A percentile compares a stretch with the other conserved stretches of the same genome.
Conservation (phyloP, 2,329 filamentous ascomycete genomes). For the Botrytis tulipae region DNA sequence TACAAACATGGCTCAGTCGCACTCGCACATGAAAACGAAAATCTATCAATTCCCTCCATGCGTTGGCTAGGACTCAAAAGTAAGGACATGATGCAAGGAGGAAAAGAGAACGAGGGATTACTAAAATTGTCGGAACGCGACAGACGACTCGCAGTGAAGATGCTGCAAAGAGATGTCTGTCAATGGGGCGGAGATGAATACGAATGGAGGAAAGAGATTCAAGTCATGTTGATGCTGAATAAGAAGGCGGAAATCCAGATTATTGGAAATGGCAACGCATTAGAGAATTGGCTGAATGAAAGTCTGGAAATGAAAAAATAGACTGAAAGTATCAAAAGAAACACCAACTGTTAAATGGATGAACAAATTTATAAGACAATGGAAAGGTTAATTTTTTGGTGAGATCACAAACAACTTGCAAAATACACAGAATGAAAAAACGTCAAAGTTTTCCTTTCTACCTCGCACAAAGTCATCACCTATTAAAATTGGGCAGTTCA, state of each 20-base stretch:
- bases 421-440: not conserved
- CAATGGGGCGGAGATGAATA: slow-evolving; percentile 36
- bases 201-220: slow-evolving; percentile 56
- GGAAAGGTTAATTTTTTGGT: no score
- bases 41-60: slow-evolving; percentile 50
- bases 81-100: slow-evolving; percentile 29
- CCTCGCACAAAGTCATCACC: no score
- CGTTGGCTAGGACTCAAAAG: slow-evolving; percentile 61
- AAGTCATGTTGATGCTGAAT: slow-evolving; percentile 71
- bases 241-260: slow-evolving; percentile 77
- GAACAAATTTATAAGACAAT: not conserved
- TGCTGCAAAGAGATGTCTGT: slow-evolving; percentile 48
- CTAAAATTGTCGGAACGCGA: slow-evolving; percentile 39
- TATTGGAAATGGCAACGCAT: slow-evolving; percentile 47
- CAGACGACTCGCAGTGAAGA: slow-evolving; percentile 53
- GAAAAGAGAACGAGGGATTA: slow-evolving; percentile 11
- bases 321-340: not conserved
- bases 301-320: slow-evolving; percentile 19
- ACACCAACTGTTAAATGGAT: not conserved
- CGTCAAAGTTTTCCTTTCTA: not conserved
- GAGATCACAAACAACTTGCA: not conserved
- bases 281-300: slow-evolving; percentile 37
- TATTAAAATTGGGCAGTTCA: not conserved
- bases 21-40: slow-evolving; percentile 56
- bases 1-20: slow-evolving; percentile 69